A percentile compares a stretch with the other conserved stretches of the same genome.
Conservation (phyloP, 2,329 filamentous ascomycete species). For the Verticillium longisporum region DNA sequence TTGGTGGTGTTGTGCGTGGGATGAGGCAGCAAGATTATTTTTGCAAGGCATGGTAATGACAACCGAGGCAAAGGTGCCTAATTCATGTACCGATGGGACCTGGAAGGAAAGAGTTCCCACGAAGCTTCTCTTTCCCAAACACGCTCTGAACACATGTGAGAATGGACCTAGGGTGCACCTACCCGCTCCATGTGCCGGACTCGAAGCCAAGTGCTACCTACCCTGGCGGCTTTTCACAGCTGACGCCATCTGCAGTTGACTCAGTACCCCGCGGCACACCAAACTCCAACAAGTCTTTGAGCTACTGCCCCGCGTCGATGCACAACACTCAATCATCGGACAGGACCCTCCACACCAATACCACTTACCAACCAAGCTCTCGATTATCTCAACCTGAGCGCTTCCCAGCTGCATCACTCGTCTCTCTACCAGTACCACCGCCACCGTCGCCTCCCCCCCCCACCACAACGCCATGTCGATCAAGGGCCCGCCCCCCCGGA, state of each 20-base stretch:
- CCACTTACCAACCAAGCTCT: neutral
- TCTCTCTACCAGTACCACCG: no score
- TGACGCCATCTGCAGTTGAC: neutral
- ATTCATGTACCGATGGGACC: no score
- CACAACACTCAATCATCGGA: no score
- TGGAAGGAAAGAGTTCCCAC: neutral
- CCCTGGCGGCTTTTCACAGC: neutral
- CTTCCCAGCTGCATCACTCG: no score
- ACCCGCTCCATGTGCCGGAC: no score
- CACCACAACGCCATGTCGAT: conserved; percentile 29
- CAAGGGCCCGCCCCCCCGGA: conserved; percentile 48
- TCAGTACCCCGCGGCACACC: neutral
- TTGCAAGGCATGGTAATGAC: neutral
- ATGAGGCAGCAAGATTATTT: neutral
- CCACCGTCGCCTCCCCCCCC: neutral
- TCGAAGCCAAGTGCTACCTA: no score
- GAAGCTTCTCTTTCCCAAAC: no score
- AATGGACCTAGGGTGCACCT: neutral
- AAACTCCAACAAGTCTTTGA: neutral
- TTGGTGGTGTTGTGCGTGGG: no score
- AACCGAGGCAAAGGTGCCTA: neutral
- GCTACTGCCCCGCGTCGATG: neutral
- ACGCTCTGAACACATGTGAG: neutral
- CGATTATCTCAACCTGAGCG: neutral
- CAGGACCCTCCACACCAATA: no score